Percentiles rank a stretch among this genome's conserved stretches.
These are phyloP conservation scores for Peterozyma toletana DNA, from an alignment of 805 yeast genomes.

Conservation along the genomic window DNA sequence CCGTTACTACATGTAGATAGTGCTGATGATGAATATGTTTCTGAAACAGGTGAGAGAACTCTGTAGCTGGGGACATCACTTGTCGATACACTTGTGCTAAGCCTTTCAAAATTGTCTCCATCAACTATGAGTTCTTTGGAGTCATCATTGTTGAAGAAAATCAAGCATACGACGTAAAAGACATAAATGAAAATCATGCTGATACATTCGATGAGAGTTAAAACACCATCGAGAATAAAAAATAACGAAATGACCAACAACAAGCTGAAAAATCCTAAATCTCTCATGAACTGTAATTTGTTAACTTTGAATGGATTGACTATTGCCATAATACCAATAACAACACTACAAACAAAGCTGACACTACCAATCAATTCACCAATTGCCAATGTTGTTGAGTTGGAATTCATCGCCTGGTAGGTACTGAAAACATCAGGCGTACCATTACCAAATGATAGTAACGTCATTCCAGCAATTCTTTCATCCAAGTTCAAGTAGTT, in stretches of 20 bases:
- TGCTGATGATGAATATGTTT: too few relatives aligned
- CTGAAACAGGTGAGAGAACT: background rate
- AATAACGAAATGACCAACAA: slow-evolving; percentile 42
- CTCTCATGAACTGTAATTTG: slow-evolving; percentile 46
- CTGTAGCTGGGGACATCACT: background rate
- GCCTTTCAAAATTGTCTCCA: background rate
- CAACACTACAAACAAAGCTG: slow-evolving; percentile 42
- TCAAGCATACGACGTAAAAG: slow-evolving; percentile 45
- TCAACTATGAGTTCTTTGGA: slow-evolving; percentile 2
- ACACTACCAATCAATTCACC: slow-evolving; percentile 51
- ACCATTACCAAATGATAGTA: slow-evolving; percentile 88
- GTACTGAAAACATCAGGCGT: slow-evolving; percentile 86
- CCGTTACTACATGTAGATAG: background rate
- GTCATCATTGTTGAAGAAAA: slow-evolving; percentile 24
- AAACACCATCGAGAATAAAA: slow-evolving; percentile 46
- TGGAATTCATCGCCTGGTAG: slow-evolving; percentile 68
- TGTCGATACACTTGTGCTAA: background rate
- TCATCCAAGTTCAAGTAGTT: slow-evolving; percentile 57
- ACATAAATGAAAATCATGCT: slow-evolving; percentile 50
- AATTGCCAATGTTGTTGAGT: slow-evolving; percentile 49
- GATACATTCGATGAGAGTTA: slow-evolving; percentile 50
- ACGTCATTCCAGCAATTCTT: slow-evolving; percentile 76
- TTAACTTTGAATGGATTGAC: slow-evolving; percentile 44
- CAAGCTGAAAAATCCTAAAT: slow-evolving; percentile 46
- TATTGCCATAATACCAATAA: slow-evolving; percentile 42